Conservation (phyloP, 192 early-diverging fungal genomes). For the Rhizophlyctis rosea region DNA sequence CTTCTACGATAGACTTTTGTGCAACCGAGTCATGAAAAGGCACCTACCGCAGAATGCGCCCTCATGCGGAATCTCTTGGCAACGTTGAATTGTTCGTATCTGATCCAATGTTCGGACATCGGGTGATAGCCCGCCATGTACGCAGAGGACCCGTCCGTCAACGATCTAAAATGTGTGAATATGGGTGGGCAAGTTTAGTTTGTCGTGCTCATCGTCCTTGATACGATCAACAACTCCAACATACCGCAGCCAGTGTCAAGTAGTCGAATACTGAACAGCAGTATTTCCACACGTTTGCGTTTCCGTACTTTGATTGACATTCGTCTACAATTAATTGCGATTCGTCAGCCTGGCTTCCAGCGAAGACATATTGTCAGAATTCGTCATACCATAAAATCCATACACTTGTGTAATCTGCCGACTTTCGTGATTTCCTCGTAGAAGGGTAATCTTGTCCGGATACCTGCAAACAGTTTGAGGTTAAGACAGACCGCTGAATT, state of each 20-base stretch:
- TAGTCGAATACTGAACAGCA: constrained; percentile 94
- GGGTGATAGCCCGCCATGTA: constrained; percentile 90
- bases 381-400: constrained; percentile 80
- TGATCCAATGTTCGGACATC: constrained; percentile 92
- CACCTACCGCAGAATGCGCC: constrained; percentile 79
- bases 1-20: no score
- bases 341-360: no score
- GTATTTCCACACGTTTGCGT: constrained; percentile 94
- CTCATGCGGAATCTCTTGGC: constrained; percentile 93
- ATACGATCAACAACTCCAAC: constrained; percentile 13
- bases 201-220: neutral
- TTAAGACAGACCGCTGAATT: no score
- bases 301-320: constrained; percentile 92
- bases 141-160: constrained; percentile 89
- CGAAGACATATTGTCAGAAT: no score
- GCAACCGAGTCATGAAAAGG: neutral
- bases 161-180: no score
- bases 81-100: constrained; percentile 90
- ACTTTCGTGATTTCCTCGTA: constrained; percentile 96
- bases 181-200: constrained; percentile 6
- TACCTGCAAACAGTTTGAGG: constrained; percentile 54
- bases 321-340: constrained; percentile 77
- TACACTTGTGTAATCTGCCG: constrained; percentile 97
- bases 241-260: constrained; percentile 83
- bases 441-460: constrained; percentile 92